A percentile compares a stretch with the other conserved stretches of the same genome.
These are phyloP conservation scores for Leucaena leucocephala DNA, from an alignment of 306 rosid species.

Conservation along the genomic window DNA sequence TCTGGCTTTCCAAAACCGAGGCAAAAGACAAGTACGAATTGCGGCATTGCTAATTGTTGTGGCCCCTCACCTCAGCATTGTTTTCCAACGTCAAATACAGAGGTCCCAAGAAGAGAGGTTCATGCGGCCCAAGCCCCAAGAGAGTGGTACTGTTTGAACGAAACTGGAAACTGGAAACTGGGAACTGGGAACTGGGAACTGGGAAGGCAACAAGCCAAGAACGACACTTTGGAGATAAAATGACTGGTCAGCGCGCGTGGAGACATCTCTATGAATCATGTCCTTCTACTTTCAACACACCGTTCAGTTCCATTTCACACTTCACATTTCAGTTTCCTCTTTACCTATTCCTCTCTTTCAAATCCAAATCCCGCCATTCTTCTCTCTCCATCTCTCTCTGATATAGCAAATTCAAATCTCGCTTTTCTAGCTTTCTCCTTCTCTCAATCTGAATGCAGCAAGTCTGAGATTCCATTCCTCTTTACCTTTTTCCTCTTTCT, in stretches of 20 bases:
- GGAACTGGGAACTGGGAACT: constrained; percentile 1
- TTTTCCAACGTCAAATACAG: background rate
- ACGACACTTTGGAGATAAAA: background rate
- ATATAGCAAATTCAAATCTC: constrained; percentile 45
- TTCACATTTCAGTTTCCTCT: background rate
- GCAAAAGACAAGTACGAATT: too few species aligned
- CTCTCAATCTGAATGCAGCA: constrained; percentile 30
- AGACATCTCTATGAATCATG: constrained; percentile 47
- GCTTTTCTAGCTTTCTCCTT: constrained; percentile 36
- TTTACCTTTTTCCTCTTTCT: constrained; percentile 1
- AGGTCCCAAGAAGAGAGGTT: background rate
- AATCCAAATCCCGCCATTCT: constrained; percentile 43
- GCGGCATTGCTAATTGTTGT: background rate
- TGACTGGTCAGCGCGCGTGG: constrained; percentile 62
- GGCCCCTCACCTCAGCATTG: background rate
- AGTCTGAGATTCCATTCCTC: constrained; percentile 37
- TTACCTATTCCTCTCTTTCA: constrained; percentile 46
- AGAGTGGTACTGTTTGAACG: constrained; percentile 39
- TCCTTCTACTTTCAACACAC: background rate
- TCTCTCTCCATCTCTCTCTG: too few species aligned
- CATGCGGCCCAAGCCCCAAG: constrained; percentile 47
- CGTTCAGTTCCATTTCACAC: background rate
- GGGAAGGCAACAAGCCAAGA: background rate
- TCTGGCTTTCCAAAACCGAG: background rate
- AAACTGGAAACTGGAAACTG: constrained; percentile 18